phyloP scores from a whole-genome alignment of 441 rosid genomes.

The Capsella rubella region DNA sequence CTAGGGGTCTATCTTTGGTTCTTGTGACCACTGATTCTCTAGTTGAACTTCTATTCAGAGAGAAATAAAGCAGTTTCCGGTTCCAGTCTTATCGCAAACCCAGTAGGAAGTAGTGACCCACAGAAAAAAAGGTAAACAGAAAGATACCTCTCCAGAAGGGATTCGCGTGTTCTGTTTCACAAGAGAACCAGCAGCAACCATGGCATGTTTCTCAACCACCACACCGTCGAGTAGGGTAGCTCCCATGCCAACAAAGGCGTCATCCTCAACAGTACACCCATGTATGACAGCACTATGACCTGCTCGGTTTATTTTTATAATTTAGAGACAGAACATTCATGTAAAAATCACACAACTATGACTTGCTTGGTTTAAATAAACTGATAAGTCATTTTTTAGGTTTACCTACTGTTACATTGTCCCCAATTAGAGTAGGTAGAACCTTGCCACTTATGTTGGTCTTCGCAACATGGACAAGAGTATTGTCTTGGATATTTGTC shows the following conservation, averaged over 20 bases:
- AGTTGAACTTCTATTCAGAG: neutral
- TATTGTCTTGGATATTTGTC: conserved; percentile 94
- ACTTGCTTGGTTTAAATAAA: neutral
- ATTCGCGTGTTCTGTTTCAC: conserved; percentile 68
- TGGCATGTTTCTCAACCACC: conserved; percentile 73
- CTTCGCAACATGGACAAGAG: conserved; percentile 95
- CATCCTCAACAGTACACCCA: conserved; percentile 80
- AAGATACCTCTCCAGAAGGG: conserved; percentile 69
- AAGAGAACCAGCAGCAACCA: conserved; percentile 82
- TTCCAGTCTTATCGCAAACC: conserved; percentile 10
- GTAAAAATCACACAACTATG: neutral
- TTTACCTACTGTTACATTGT: conserved; percentile 94
- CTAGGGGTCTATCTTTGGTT: neutral
- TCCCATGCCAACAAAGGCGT: conserved; percentile 82
- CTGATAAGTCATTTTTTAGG: neutral
- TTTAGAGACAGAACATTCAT: neutral
- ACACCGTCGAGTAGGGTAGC: conserved; percentile 77
- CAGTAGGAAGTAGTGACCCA: conserved; percentile 10
- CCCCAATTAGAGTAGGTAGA: conserved; percentile 82
- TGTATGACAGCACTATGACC: conserved; percentile 83
- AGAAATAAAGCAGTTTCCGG: neutral
- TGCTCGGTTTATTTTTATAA: conserved; percentile 38
- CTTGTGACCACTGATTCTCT: neutral
- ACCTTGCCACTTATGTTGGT: conserved; percentile 89
- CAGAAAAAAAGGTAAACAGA: conserved; percentile 18